Evolutionary conservation across 805 yeast species (phyloP).

Genomic region (Blastobotrys chiropterorum): DNA sequence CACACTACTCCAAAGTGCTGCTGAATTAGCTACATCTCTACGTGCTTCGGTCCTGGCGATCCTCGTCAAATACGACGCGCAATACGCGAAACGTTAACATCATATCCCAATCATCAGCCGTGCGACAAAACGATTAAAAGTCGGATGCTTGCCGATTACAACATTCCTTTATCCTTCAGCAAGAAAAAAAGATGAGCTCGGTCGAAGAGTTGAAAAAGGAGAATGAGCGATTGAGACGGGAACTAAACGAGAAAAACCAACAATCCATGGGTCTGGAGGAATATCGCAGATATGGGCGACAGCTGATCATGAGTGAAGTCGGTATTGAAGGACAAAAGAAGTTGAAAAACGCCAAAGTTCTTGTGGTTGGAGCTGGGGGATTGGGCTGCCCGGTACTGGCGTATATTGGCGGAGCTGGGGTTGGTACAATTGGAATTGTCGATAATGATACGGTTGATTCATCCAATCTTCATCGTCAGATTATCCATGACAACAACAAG

Average conservation of each 20-base stretch:
- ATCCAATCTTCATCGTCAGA: constrained; percentile 86
- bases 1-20: too few species aligned
- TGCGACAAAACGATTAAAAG: neutral
- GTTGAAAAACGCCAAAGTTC: constrained; percentile 51
- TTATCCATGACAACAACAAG: constrained; percentile 60
- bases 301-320: constrained; percentile 84
- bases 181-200: neutral
- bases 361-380: constrained; percentile 96
- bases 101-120: too few species aligned
- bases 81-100: too few species aligned
- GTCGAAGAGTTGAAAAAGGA: constrained; percentile 10
- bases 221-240: constrained; percentile 12
- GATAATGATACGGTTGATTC: constrained; percentile 81
- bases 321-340: constrained; percentile 51
- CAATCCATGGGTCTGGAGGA: constrained; percentile 44
- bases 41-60: too few species aligned
- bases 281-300: constrained; percentile 83
- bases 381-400: constrained; percentile 87
- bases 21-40: too few species aligned
- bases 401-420: constrained; percentile 82
- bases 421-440: constrained; percentile 77
- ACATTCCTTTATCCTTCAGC: neutral
- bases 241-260: constrained; percentile 6
- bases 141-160: neutral
- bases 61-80: too few species aligned